Evolutionary conservation across 1,284 basidiomycete species (phyloP).

Genomic region (Phenoliferia sp.): DNA sequence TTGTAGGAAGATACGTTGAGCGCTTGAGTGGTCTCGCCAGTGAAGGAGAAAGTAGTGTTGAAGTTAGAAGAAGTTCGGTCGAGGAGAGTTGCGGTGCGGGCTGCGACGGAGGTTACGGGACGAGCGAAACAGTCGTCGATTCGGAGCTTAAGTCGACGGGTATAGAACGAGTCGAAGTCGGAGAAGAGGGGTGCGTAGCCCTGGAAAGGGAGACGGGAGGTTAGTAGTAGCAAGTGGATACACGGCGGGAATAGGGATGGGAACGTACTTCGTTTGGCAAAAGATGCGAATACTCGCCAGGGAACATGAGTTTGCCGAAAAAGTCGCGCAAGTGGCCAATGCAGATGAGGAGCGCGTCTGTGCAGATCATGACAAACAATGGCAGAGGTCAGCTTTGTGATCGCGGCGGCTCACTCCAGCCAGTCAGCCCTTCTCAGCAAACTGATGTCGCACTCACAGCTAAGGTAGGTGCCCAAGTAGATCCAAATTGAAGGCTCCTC

Average conservation of each 20-base stretch:
- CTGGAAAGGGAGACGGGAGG: constrained; percentile 47
- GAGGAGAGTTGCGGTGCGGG: constrained; percentile 81
- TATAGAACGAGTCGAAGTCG: constrained; percentile 99
- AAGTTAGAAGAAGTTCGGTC: constrained; percentile 81
- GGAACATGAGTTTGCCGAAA: constrained; percentile 77
- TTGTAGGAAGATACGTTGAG: constrained; percentile 98
- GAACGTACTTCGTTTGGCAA: constrained; percentile 69
- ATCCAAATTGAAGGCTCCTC: constrained; percentile 32
- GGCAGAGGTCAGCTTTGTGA: too few relatives aligned
- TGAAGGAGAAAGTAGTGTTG: constrained; percentile 71
- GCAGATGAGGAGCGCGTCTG: constrained; percentile 72
- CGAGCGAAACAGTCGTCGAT: constrained; percentile 95
- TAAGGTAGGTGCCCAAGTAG: constrained; percentile 38
- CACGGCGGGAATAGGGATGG: too few relatives aligned
- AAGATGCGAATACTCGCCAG: constrained; percentile 70
- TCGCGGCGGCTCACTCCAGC: too few relatives aligned
- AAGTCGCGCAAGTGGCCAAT: constrained; percentile 94
- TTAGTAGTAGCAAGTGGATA: neutral
- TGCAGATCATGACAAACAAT: too few relatives aligned
- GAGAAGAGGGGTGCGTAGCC: constrained; percentile 93
- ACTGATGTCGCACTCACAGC: constrained; percentile 20
- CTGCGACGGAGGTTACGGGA: constrained; percentile 90
- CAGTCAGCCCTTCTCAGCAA: constrained; percentile 10
- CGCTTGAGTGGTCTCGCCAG: constrained; percentile 74
- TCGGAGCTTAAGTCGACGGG: constrained; percentile 81